phyloP scores from a whole-genome alignment of 1,139 yeast genomes.

The Hyphopichia wangnamkhiaoensis region DNA sequence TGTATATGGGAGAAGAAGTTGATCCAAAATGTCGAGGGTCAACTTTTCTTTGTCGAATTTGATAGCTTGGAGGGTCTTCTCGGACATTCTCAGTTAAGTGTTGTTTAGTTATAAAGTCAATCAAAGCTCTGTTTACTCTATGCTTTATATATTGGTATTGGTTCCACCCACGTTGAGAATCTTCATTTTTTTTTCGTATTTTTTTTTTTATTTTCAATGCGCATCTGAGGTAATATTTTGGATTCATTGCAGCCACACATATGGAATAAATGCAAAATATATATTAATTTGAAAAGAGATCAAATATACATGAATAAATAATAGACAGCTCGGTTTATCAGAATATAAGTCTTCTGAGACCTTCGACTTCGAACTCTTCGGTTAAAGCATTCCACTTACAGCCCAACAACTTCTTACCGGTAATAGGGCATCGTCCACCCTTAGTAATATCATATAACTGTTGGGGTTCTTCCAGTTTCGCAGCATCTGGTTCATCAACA shows the following conservation, averaged over 20 bases:
- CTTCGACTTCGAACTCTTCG: slow-evolving; percentile 71
- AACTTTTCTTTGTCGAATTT: slow-evolving; percentile 53
- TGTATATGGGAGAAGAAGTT: slow-evolving; percentile 76
- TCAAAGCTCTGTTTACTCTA: too few species aligned
- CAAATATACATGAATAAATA: background rate
- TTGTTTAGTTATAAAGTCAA: too few species aligned
- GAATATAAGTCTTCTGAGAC: slow-evolving; percentile 70
- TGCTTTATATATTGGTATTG: too few species aligned
- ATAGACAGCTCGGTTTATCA: too few species aligned
- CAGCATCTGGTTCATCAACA: slow-evolving; percentile 10
- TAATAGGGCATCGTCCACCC: slow-evolving; percentile 85
- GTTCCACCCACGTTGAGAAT: background rate
- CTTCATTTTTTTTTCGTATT: background rate
- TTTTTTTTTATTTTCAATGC: background rate
- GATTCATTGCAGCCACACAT: slow-evolving; percentile 1
- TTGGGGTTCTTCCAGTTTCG: slow-evolving; percentile 6
- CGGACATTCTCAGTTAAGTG: too few species aligned
- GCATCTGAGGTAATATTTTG: too few species aligned
- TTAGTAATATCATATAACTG: slow-evolving; percentile 26
- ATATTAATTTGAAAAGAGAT: background rate
- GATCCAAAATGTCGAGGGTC: slow-evolving; percentile 70
- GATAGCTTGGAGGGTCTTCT: slow-evolving; percentile 61
- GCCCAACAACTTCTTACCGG: slow-evolving; percentile 71
- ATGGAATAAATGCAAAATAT: background rate
- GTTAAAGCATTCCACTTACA: slow-evolving; percentile 63